phyloP scores from a whole-genome alignment of 768 basidiomycete species.

The Rhodosporidiobolus sp. region DNA sequence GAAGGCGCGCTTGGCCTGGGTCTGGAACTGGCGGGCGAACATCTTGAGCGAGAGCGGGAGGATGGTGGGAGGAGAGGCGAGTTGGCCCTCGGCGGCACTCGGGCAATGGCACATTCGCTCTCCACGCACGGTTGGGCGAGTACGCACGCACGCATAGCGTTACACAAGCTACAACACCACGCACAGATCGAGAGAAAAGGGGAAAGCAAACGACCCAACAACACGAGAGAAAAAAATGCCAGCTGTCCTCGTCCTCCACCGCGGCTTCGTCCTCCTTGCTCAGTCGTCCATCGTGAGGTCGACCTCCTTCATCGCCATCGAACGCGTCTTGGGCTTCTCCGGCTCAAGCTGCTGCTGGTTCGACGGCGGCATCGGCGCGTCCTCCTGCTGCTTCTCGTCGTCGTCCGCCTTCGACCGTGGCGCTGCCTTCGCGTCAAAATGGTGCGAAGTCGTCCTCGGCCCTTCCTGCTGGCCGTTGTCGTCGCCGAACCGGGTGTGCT shows the following conservation, averaged over 20 bases:
- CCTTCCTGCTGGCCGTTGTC: too few relatives aligned
- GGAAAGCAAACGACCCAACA: not conserved
- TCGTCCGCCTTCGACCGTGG: too few relatives aligned
- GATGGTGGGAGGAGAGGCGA: not conserved
- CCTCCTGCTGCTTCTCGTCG: too few relatives aligned
- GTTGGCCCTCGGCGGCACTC: not conserved
- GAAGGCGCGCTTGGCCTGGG: slow-evolving; percentile 28
- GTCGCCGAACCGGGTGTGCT: too few relatives aligned
- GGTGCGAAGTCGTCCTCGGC: too few relatives aligned
- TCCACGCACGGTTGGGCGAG: not conserved
- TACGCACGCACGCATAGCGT: not conserved
- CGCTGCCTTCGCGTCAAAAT: too few relatives aligned
- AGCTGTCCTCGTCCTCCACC: too few relatives aligned
- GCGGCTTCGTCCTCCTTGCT: too few relatives aligned
- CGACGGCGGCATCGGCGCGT: too few relatives aligned
- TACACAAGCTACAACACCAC: not conserved
- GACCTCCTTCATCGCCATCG: not conserved
- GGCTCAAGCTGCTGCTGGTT: not conserved
- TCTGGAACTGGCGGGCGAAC: slow-evolving; percentile 20
- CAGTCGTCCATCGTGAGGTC: not conserved
- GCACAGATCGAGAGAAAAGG: not conserved
- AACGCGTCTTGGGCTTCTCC: not conserved
- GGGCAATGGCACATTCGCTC: not conserved
- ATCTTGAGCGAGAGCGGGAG: slow-evolving; percentile 3
- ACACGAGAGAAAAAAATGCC: not conserved